Evolutionary conservation across 306 rosid genomes (phyloP), one percentile per base, ranked within the genome.

Genomic region (Sophora flavescens): DNA sequence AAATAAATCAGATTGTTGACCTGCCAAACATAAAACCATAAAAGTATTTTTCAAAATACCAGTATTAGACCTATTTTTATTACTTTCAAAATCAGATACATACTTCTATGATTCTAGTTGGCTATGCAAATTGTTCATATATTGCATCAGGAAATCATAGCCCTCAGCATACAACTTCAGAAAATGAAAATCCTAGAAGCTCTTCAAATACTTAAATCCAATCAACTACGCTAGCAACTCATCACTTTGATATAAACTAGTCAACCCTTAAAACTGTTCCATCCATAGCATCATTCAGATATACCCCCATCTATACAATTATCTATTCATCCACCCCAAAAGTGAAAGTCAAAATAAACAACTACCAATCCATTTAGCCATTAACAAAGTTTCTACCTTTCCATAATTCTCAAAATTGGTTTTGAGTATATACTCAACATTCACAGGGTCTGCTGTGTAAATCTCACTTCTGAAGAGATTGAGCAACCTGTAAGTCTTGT

Each of bases 391-490:
- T 48, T 28, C 36, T 78, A 93, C 97, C 97, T 93, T 93, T 78
- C 98, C 97, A 76, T 87, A 93, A 14, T 93, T 93, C 1, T 82
- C 82, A 63, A 91, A 93, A 50, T 90, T 87, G 17, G 91, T 90
- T 86, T 85, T 93, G 87, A 91, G 97, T 0, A 93, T 89, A 48
- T 93, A 90, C 82, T 90, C 98, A 26, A 93, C 93, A 30, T 91
- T 93, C 9, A 4, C 36, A 0, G 98, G 97, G 33, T 93, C 91
- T 0, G 93, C 36, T 2, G 98, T 93, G 79, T 88, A 93, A 73
- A 91, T 58, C 81, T 93, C 98, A 68, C 58, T 80, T 45, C 97
- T 78, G 60, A 81, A 83, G 62, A 68, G 92, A 6, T 35, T 79
- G 15, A 93, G 81, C 15, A 91, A 73, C 78, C 97, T 87, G 82